Percentiles rank a stretch among this genome's conserved stretches.
phyloP scores from a whole-genome alignment of 2,329 filamentous ascomycete genomes.

The Monascus ruber region DNA sequence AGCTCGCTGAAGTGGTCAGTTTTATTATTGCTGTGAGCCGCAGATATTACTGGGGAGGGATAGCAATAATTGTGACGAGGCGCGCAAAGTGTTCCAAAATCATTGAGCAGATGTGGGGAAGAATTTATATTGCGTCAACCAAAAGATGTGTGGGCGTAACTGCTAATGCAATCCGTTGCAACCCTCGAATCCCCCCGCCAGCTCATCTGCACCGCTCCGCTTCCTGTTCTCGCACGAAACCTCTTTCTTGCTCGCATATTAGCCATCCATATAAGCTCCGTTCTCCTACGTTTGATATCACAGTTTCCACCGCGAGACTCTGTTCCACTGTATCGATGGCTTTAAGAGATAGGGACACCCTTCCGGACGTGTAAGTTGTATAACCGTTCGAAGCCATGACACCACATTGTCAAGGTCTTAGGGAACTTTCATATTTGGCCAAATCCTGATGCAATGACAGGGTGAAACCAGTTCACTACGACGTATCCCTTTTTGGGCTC shows the following conservation, averaged over 20 bases:
- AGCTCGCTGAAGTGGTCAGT: no score
- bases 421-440: neutral
- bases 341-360: conserved; percentile 32
- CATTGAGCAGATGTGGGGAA: conserved; percentile 22
- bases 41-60: no score
- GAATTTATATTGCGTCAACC: conserved; percentile 19
- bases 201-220: conserved; percentile 10
- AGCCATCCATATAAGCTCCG: conserved; percentile 6
- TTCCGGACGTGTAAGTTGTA: conserved; percentile 32
- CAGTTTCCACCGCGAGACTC: conserved; percentile 15
- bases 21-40: no score
- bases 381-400: neutral
- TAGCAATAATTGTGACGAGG: no score
- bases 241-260: conserved; percentile 6
- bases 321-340: conserved; percentile 36
- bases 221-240: conserved; percentile 3
- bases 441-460: conserved; percentile 23
- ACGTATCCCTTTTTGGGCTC: conserved; percentile 67
- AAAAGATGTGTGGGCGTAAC: conserved; percentile 15
- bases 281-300: conserved; percentile 7
- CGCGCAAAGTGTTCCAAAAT: no score
- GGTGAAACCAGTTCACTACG: conserved; percentile 78
- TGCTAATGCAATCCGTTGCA: conserved; percentile 13
- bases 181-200: conserved; percentile 13
- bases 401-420: no score